These are phyloP conservation scores for Acmispon strigosus DNA, from an alignment of 306 rosid species.

Conservation along the genomic window DNA sequence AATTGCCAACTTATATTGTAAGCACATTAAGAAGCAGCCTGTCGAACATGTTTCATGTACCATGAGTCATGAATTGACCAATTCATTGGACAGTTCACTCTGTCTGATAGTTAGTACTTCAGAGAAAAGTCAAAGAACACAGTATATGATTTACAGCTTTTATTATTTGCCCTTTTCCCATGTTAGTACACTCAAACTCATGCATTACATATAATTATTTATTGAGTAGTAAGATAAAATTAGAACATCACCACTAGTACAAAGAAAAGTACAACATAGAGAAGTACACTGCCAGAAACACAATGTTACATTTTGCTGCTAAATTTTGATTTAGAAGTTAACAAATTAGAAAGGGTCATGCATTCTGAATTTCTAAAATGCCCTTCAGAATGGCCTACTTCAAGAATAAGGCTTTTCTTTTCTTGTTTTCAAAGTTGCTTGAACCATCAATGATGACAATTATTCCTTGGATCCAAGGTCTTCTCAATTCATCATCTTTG, in stretches of 20 bases:
- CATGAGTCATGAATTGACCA: not conserved
- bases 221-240: slow-evolving; percentile 3
- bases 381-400: slow-evolving; percentile 21
- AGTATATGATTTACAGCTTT: not conserved
- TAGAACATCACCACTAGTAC: not conserved
- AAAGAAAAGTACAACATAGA: not conserved
- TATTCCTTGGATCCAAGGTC: not conserved
- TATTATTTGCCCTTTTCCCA: not conserved
- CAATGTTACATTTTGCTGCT: not conserved
- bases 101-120: not conserved
- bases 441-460: not conserved
- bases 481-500: slow-evolving; percentile 25
- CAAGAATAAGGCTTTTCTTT: slow-evolving; percentile 16
- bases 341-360: slow-evolving; percentile 13
- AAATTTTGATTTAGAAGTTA: slow-evolving; percentile 10
- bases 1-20: not conserved
- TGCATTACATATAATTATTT: not conserved
- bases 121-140: slow-evolving; percentile 12
- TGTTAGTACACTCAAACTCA: not conserved
- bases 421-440: slow-evolving; percentile 17
- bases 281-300: not conserved
- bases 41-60: not conserved
- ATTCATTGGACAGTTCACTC: slow-evolving; percentile 4
- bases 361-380: slow-evolving; percentile 16
- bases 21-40: not conserved